Percentiles rank a stretch among this genome's conserved stretches.
These are phyloP conservation scores for Populus trichocarpa DNA, from an alignment of 441 rosid genomes.

Conservation along the genomic window DNA sequence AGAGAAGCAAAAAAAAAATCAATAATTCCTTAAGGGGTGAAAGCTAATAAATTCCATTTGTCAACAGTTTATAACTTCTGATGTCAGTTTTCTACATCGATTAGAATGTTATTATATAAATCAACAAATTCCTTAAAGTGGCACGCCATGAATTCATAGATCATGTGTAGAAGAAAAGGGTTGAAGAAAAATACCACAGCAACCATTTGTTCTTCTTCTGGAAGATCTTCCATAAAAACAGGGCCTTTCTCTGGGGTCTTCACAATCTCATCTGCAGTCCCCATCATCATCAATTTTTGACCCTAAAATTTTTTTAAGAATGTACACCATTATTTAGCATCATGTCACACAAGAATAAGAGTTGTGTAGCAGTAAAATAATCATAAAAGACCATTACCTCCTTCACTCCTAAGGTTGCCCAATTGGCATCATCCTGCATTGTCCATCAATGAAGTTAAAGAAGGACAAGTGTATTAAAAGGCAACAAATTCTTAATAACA, in stretches of 20 bases:
- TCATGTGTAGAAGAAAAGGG: not conserved
- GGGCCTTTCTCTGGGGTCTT: conserved; percentile 93
- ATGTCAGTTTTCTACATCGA: not conserved
- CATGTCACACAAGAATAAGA: not conserved
- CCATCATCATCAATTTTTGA: conserved; percentile 99
- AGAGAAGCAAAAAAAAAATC: not conserved
- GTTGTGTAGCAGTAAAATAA: not conserved
- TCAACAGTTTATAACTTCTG: not conserved
- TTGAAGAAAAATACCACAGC: conserved; percentile 44
- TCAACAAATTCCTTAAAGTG: not conserved
- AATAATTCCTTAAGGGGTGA: not conserved
- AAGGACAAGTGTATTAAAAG: not conserved
- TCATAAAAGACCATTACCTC: conserved; percentile 38
- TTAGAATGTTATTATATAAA: not conserved
- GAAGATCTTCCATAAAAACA: conserved; percentile 92
- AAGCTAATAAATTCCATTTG: not conserved
- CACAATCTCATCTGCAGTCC: conserved; percentile 93
- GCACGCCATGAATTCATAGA: not conserved
- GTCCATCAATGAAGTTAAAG: conserved; percentile 6
- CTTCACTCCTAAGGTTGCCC: conserved; percentile 85
- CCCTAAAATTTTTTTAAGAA: conserved; percentile 43
- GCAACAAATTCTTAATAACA: not conserved
- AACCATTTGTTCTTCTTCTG: conserved; percentile 79
- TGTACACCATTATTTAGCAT: conserved; percentile 3
- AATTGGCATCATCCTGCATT: conserved; percentile 90